Base-by-base conservation (phyloP, 2,329 filamentous ascomycete genomes). In the Tolypocladium album region DNA sequence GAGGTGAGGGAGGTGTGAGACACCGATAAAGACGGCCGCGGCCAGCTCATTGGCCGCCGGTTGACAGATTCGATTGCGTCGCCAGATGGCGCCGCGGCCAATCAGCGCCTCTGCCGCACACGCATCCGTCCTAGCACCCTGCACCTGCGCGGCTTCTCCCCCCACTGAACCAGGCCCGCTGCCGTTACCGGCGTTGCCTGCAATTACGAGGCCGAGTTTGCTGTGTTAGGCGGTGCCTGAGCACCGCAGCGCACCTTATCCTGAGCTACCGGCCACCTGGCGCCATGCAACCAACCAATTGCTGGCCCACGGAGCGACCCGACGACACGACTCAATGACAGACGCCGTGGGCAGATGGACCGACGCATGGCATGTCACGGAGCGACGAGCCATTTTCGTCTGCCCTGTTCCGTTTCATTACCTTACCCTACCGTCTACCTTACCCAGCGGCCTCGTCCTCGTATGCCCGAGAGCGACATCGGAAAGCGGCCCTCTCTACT, bases 31-130 rank as follows among this genome's bases (percentile, higher is more conserved):
- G 47, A 20, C 22, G 15, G 43, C 7, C 43, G 43, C 43, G 22
- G n/a, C 42, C 11, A 22, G 13, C 55, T 40, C n/a, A 34, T 17
- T 60, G 47, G 42, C 24, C 24, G 47, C 47, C 24, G 20, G 24
- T 57, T 60, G 59, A 43, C 59, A 60, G 59, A 60, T 60, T 60
- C 59, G 56, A 60, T 60, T 60, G 56, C 59, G 56, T 60, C 55
- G 55, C 56, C 55, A 31, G 39, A 52, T 45, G 20, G 5, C 36
- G 27, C 42, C 27, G 3, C 24, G 24, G 59, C 59, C 55, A 60
- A 60, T 58, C 34, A 60, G 59, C 55, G 34, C 15, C 7, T 3
- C 42, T 7, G 36, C 24, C 17, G 22, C 4, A 22, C 52, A 56
- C 36, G 31, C 15, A 57, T 59, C 45, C 27, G 58, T 59, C 52